These are phyloP conservation scores for Rhodotorula paludigena DNA, from an alignment of 768 basidiomycete species.

Conservation along the genomic window DNA sequence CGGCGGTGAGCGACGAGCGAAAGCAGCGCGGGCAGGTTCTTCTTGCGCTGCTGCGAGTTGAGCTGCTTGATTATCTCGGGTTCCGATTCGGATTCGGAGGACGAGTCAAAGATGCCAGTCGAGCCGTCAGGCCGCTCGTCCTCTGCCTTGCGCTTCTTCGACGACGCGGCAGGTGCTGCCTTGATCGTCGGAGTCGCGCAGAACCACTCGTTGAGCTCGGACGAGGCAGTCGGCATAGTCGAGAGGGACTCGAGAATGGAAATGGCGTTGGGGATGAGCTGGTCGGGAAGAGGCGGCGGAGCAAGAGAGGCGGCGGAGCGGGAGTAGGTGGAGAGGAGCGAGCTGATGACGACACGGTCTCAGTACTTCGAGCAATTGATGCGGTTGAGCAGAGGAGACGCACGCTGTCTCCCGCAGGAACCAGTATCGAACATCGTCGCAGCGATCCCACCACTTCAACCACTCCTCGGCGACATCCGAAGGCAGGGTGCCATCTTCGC, in stretches of 20 bases:
- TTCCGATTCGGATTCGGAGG: slow-evolving; percentile 21
- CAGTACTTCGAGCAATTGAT: slow-evolving; percentile 37
- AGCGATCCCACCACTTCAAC: slow-evolving; percentile 67
- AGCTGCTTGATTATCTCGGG: slow-evolving; percentile 23
- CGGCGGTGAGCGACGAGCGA: slow-evolving; percentile 62
- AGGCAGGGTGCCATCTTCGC: slow-evolving; percentile 52
- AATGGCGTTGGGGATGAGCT: slow-evolving; percentile 53
- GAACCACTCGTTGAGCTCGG: slow-evolving; percentile 75
- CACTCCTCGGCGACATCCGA: slow-evolving; percentile 68
- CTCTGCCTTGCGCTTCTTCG: slow-evolving; percentile 47
- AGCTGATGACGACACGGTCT: slow-evolving; percentile 35
- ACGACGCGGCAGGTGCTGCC: slow-evolving; percentile 9
- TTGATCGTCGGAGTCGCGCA: slow-evolving; percentile 58
- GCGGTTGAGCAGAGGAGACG: slow-evolving; percentile 46
- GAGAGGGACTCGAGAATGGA: slow-evolving; percentile 62
- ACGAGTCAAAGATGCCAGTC: slow-evolving; percentile 55
- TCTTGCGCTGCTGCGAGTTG: slow-evolving; percentile 50
- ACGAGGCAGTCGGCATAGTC: slow-evolving; percentile 66
- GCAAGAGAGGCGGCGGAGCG: slow-evolving; percentile 2
- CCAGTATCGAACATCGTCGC: slow-evolving; percentile 84
- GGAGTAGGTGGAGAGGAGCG: slow-evolving; percentile 42
- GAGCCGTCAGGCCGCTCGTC: slow-evolving; percentile 52
- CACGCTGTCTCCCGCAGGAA: slow-evolving; percentile 67
- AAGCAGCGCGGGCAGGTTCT: slow-evolving; percentile 65
- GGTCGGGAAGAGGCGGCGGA: slow-evolving; percentile 45